Conservation (phyloP, 108 stramenopile genomes). For the Aurantiochytrium sp. region DNA sequence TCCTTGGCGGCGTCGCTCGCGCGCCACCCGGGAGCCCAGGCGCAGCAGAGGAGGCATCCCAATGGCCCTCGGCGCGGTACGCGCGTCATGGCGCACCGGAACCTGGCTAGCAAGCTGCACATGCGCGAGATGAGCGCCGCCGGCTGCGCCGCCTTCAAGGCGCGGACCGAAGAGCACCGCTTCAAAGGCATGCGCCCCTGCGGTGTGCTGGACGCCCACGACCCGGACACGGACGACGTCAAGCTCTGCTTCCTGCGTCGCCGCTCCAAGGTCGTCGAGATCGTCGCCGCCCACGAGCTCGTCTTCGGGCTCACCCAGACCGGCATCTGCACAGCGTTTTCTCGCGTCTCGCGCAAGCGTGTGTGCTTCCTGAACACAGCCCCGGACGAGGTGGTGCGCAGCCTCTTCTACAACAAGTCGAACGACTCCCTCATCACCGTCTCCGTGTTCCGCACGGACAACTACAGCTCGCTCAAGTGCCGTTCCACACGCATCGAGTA, state of each 20-base stretch:
- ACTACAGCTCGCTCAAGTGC: slow-evolving; percentile 29
- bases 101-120: neutral
- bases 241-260: slow-evolving; percentile 22
- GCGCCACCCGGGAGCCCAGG: no score
- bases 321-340: slow-evolving; percentile 26
- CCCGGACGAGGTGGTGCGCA: slow-evolving; percentile 22
- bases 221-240: slow-evolving; percentile 5
- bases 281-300: slow-evolving; percentile 4
- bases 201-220: neutral
- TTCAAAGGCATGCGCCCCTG: neutral
- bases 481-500: slow-evolving; percentile 10
- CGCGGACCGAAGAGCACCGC: neutral
- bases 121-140: neutral
- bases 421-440: slow-evolving; percentile 33
- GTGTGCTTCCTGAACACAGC: slow-evolving; percentile 21
- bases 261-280: neutral
- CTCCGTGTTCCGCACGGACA: neutral
- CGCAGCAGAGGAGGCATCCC: neutral
- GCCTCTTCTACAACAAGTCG: slow-evolving; percentile 28
- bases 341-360: neutral
- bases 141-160: neutral
- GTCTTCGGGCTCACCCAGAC: slow-evolving; percentile 18
- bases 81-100: neutral
- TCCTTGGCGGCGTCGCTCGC: no score
- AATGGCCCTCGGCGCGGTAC: neutral